Base-by-base conservation (phyloP, 441 rosid species). In the Pelargonium myrrhifolium region DNA sequence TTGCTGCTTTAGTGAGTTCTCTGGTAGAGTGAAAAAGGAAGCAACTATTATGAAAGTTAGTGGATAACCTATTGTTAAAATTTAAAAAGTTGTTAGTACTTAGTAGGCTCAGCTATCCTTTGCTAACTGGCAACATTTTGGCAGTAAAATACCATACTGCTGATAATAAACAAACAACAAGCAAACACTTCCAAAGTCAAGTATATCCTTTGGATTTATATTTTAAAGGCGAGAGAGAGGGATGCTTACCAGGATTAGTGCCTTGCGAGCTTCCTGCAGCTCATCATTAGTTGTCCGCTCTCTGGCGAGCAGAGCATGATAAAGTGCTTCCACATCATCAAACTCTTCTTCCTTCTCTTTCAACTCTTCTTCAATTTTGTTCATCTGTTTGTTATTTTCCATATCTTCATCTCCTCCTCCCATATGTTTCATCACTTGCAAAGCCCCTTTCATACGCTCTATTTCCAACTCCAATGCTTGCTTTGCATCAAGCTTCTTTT, bases 381-480 rank as follows among this genome's bases (percentile, higher is more conserved):
- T 73, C 70, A 84, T 80, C 72, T 74, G 80, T 68, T 71, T 73
- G 71, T 69, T 55, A 9, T 42, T 15, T 14, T 76, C 82, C n/a
- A 4, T 11, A 20, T 85, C 88, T 56, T 69, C 86, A 24, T 80
- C 58, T n/a, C 58, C 90, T 67, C 79, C 85, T 56, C 49, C 77
- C 89, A 85, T 83, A 72, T 84, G 89, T 55, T 81, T 82, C 87
- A 79, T 85, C n/a, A 88, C 89, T 71, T 80, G 76, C 53, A 75
- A 69, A 43, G 71, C 74, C 0, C 89, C 89, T 73, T 79, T 84
- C 80, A 88, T 39, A 6, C 80, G 77, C 84, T 89, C 83, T 65
- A 86, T 85, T 82, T 84, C 93, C 81, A 88, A 73, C 75, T 89
- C 89, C 72, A 89, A 40, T 4, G 83, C 84, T 77, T 89, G 92